These are phyloP conservation scores for Myochromella boudieri DNA, from an alignment of 768 basidiomycete species.

Conservation along the genomic window DNA sequence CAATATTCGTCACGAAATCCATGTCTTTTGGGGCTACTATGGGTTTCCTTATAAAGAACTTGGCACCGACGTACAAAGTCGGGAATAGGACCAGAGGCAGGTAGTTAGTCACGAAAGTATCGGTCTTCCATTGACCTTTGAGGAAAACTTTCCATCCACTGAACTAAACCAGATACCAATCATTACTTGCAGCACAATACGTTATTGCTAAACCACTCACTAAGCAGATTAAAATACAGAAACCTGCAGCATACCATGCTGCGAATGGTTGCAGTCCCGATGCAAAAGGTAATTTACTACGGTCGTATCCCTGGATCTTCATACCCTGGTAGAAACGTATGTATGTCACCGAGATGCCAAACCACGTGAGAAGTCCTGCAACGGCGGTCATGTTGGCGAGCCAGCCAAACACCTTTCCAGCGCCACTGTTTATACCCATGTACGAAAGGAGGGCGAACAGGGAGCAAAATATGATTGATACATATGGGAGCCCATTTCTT, in stretches of 20 bases:
- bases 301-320: constrained; percentile 75
- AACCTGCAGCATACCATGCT: constrained; percentile 53
- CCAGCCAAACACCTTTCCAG: constrained; percentile 78
- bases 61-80: constrained; percentile 62
- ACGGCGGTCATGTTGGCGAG: constrained; percentile 73
- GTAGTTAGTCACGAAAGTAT: constrained; percentile 81
- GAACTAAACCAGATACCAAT: neutral
- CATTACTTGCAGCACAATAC: too few relatives aligned
- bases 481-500: constrained; percentile 71
- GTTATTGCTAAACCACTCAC: constrained; percentile 56
- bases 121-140: constrained; percentile 45
- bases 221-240: constrained; percentile 52
- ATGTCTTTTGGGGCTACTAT: constrained; percentile 60
- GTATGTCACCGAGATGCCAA: constrained; percentile 72
- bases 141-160: constrained; percentile 43
- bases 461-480: constrained; percentile 66
- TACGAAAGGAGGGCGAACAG: constrained; percentile 71
- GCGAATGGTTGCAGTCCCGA: constrained; percentile 70
- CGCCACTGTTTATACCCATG: constrained; percentile 69
- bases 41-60: constrained; percentile 50
- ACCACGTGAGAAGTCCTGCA: constrained; percentile 74
- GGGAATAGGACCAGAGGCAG: constrained; percentile 70
- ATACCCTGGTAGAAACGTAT: constrained; percentile 82
- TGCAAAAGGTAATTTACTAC: constrained; percentile 66
- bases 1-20: constrained; percentile 77